These are phyloP conservation scores for Trichoderma asperellum DNA, from an alignment of 2,329 filamentous ascomycete genomes.

Conservation along the genomic window DNA sequence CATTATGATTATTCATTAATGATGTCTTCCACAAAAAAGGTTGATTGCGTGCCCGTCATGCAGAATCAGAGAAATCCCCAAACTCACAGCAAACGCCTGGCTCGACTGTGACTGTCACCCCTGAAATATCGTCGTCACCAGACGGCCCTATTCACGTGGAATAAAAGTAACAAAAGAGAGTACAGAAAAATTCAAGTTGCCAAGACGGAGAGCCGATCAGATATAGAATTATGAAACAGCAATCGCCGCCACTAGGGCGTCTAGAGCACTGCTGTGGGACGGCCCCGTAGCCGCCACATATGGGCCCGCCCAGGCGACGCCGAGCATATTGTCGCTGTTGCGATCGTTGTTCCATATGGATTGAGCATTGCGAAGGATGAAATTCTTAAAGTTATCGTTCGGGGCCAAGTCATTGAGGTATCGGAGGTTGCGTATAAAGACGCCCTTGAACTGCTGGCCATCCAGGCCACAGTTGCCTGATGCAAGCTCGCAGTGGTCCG, in stretches of 20 bases:
- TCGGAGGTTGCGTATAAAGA: constrained; percentile 68
- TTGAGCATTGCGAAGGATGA: constrained; percentile 65
- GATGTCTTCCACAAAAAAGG: constrained; percentile 6
- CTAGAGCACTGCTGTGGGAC: constrained; percentile 68
- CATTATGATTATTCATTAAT: constrained; percentile 27
- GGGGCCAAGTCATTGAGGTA: constrained; percentile 59
- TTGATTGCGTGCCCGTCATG: constrained; percentile 12
- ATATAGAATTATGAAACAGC: constrained; percentile 40
- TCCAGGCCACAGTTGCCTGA: constrained; percentile 50
- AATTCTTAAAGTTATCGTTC: constrained; percentile 53
- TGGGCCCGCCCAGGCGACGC: constrained; percentile 69
- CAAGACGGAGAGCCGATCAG: background rate
- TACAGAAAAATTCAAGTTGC: constrained; percentile 9
- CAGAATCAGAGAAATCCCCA: constrained; percentile 17
- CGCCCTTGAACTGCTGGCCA: constrained; percentile 71
- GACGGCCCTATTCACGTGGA: constrained; percentile 14
- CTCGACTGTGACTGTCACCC: constrained; percentile 20
- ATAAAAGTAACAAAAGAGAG: constrained; percentile 7
- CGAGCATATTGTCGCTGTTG: constrained; percentile 55
- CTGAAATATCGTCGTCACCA: constrained; percentile 20
- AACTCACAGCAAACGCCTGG: constrained; percentile 26
- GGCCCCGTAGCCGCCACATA: constrained; percentile 55
- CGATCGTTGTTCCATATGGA: constrained; percentile 67
- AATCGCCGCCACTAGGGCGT: constrained; percentile 66
- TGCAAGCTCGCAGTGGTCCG: constrained; percentile 42